Evolutionary conservation across 2,329 filamentous ascomycete species (phyloP).

Genomic region (Cordyceps javanica): DNA sequence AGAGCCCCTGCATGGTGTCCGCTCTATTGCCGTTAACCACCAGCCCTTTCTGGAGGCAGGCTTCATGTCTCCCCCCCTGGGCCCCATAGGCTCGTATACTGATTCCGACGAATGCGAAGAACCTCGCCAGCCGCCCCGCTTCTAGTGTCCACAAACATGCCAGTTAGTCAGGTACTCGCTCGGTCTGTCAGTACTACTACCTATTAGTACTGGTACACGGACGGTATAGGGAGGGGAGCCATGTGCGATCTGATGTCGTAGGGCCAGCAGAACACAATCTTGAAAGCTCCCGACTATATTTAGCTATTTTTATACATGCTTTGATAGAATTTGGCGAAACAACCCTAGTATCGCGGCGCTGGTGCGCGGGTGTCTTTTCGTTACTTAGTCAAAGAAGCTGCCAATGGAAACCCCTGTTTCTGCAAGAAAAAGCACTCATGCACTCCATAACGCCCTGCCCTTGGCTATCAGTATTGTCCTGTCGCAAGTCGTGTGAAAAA

Average conservation of each 20-base stretch:
- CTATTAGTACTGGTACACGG: neutral
- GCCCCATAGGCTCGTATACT: too few relatives aligned
- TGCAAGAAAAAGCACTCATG: too few relatives aligned
- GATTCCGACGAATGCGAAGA: conserved; percentile 9
- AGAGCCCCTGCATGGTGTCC: neutral
- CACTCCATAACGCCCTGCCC: too few relatives aligned
- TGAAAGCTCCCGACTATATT: neutral
- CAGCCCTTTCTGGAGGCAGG: neutral
- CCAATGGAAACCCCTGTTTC: too few relatives aligned
- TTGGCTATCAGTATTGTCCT: too few relatives aligned
- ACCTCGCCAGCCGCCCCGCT: neutral
- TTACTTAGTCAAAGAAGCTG: too few relatives aligned
- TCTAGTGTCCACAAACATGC: neutral
- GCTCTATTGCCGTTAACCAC: neutral
- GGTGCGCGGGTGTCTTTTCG: too few relatives aligned
- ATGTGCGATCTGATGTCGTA: neutral
- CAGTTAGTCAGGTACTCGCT: neutral
- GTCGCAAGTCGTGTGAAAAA: too few relatives aligned
- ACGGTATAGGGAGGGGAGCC: neutral
- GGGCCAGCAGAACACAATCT: neutral
- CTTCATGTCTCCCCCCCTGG: neutral
- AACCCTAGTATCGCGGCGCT: too few relatives aligned
- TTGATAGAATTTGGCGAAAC: neutral
- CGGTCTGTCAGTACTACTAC: neutral
- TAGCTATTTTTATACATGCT: neutral